These are phyloP conservation scores for Colletotrichum sp. DNA, from an alignment of 2,329 filamentous ascomycete genomes.

Conservation along the genomic window DNA sequence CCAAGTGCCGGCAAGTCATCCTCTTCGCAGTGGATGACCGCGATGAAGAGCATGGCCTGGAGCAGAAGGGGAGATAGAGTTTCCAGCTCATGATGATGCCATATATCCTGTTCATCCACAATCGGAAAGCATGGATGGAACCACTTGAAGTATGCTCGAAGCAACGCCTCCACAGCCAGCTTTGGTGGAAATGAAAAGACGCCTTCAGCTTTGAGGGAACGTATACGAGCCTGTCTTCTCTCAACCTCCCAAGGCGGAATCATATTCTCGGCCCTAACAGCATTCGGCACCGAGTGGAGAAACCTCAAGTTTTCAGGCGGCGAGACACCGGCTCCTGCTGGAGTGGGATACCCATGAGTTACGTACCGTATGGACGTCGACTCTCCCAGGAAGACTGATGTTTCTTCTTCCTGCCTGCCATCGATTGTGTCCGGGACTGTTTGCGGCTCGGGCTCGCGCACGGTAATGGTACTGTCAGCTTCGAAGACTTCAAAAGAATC, in stretches of 20 bases:
- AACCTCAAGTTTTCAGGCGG: background rate
- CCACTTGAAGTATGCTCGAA: background rate
- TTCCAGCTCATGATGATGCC: rapidly evolving
- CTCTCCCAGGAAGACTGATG: background rate
- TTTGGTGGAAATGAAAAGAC: background rate
- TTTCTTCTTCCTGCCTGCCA: background rate
- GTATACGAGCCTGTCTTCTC: background rate
- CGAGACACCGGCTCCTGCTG: background rate
- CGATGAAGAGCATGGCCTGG: background rate
- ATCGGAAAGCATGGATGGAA: background rate
- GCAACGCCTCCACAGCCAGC: background rate
- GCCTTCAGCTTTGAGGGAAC: background rate
- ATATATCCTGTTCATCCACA: background rate
- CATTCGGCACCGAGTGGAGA: background rate
- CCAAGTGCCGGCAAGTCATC: background rate
- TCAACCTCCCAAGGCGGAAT: background rate
- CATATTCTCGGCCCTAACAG: background rate
- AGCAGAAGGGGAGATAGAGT: background rate
- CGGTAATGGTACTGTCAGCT: background rate
- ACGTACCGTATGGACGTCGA: background rate
- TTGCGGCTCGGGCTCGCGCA: background rate
- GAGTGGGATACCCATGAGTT: background rate
- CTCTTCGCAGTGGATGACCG: background rate
- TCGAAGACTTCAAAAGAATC: background rate
- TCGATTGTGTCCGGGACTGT: background rate